Percentiles rank a stretch among this genome's conserved stretches.
Evolutionary conservation across 2,329 filamentous ascomycete species (phyloP).

Genomic region (Colletotrichum karsti): DNA sequence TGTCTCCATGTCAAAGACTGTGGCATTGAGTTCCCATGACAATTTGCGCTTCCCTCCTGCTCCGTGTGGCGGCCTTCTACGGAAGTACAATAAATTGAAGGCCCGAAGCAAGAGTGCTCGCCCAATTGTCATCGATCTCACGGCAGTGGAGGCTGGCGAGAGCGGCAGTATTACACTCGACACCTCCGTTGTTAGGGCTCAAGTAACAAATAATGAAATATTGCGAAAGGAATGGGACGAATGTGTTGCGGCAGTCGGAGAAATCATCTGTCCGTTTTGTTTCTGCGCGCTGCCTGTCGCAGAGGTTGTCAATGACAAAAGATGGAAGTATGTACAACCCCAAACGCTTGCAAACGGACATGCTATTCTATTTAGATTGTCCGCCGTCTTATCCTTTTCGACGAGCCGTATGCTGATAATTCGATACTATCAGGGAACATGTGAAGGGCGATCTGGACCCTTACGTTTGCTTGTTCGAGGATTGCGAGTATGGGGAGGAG

Average conservation of each 20-base stretch:
- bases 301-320: neutral
- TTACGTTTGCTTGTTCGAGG: conserved; percentile 31
- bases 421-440: neutral
- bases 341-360: no score
- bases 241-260: neutral
- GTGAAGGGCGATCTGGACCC: conserved; percentile 29
- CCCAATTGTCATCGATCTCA: no score
- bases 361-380: no score
- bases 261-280: conserved; percentile 1
- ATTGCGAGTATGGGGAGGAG: conserved; percentile 18
- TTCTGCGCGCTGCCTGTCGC: neutral
- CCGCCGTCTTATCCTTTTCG: no score
- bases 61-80: neutral
- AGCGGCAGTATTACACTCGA: no score
- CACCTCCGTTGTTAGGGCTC: neutral
- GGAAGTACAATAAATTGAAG: neutral
- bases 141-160: no score
- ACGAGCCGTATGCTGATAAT: no score
- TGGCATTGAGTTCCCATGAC: neutral
- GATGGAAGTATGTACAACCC: conserved; percentile 1
- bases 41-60: neutral
- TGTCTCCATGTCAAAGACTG: neutral
- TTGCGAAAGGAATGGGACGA: no score
- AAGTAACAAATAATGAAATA: neutral
- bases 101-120: no score